Conservation (phyloP, 1,284 basidiomycete species). For the Irpex sp. region DNA sequence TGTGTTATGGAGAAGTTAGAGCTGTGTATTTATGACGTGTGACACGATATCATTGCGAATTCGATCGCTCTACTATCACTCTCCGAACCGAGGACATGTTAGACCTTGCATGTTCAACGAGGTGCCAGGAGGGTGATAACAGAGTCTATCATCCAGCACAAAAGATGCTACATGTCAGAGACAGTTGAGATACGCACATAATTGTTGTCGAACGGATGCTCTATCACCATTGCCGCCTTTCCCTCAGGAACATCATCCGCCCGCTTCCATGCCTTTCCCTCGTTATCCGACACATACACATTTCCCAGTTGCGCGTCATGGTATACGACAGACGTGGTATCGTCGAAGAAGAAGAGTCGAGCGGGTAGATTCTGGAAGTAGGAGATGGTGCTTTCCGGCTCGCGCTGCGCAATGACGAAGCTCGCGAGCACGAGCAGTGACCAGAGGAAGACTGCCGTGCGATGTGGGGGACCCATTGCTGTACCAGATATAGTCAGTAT, state of each 20-base stretch:
- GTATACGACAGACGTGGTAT: conserved; percentile 77
- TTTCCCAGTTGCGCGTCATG: conserved; percentile 72
- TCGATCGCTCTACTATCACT: too few relatives aligned
- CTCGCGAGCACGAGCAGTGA: conserved; percentile 24
- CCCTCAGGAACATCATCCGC: conserved; percentile 64
- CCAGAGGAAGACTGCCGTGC: conserved; percentile 33
- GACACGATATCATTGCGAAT: too few relatives aligned
- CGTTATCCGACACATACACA: conserved; percentile 82
- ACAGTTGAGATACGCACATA: conserved; percentile 15
- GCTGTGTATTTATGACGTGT: neutral
- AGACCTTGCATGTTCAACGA: too few relatives aligned
- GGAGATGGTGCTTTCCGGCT: conserved; percentile 38
- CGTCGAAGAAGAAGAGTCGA: conserved; percentile 91
- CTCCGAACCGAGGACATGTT: too few relatives aligned
- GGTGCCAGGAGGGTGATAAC: too few relatives aligned
- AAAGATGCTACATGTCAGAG: neutral
- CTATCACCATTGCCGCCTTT: conserved; percentile 70
- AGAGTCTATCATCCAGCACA: too few relatives aligned
- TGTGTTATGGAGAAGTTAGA: conserved; percentile 24
- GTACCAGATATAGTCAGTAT: neutral
- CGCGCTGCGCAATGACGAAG: conserved; percentile 31
- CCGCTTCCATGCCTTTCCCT: conserved; percentile 80
- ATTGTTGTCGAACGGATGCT: conserved; percentile 81
- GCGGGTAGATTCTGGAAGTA: conserved; percentile 74
- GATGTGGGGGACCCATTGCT: conserved; percentile 33